Conservation (phyloP, 2,329 filamentous ascomycete genomes). For the Venturia nashicola region DNA sequence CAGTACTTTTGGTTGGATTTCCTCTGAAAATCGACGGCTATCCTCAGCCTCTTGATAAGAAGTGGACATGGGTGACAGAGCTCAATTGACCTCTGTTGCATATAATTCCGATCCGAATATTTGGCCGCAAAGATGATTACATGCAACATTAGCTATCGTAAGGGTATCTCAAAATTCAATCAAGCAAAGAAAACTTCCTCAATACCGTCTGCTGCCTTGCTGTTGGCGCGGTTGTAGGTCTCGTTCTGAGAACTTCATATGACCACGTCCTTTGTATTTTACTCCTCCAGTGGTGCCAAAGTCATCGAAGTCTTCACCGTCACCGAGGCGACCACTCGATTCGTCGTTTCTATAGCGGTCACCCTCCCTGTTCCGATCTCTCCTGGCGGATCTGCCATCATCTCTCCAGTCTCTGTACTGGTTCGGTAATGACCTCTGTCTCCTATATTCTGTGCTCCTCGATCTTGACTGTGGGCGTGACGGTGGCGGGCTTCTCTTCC, state of each 20-base stretch:
- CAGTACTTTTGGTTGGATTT: background rate
- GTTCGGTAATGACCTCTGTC: constrained; percentile 26
- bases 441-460: constrained; percentile 15
- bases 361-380: background rate
- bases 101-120: background rate
- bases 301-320: background rate
- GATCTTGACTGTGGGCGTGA: constrained; percentile 18
- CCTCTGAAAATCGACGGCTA: background rate
- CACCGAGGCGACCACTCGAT: background rate
- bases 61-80: background rate
- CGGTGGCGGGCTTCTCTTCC: constrained; percentile 21
- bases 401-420: constrained; percentile 14
- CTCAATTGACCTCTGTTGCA: background rate
- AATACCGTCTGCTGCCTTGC: background rate
- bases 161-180: constrained; percentile 3
- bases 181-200: background rate
- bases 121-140: background rate
- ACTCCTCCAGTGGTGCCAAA: background rate
- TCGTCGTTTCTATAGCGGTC: background rate
- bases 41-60: background rate
- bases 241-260: constrained; percentile 8
- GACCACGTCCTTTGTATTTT: constrained; percentile 8
- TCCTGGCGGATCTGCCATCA: background rate
- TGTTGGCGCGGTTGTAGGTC: background rate
- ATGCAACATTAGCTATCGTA: background rate